phyloP scores from a whole-genome alignment of 2,329 filamentous ascomycete species.

The Scedosporium minutisporum region DNA sequence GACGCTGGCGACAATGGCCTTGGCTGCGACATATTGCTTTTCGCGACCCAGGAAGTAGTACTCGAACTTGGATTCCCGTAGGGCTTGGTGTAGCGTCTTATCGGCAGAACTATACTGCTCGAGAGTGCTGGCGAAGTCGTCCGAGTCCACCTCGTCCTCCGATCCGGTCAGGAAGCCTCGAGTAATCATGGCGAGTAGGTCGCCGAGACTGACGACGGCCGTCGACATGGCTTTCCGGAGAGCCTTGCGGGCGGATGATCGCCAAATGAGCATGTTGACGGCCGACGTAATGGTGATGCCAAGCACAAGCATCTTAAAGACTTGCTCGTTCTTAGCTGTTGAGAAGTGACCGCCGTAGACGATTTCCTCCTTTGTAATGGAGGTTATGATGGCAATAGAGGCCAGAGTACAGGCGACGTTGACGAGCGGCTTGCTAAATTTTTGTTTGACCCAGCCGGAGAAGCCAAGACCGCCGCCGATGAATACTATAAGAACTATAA shows the following conservation, averaged over 20 bases:
- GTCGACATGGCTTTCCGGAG: conserved; percentile 58
- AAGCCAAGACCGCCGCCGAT: conserved; percentile 80
- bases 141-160: conserved; percentile 64
- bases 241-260: conserved; percentile 63
- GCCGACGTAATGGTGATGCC: conserved; percentile 62
- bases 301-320: conserved; percentile 75
- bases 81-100: conserved; percentile 55
- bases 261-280: conserved; percentile 70
- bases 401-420: conserved; percentile 79
- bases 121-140: conserved; percentile 53
- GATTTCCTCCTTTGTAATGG: conserved; percentile 83
- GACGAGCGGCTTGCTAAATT: conserved; percentile 66
- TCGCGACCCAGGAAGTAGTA: conserved; percentile 77
- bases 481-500: conserved; percentile 71
- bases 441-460: conserved; percentile 80
- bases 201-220: conserved; percentile 64
- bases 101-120: conserved; percentile 58
- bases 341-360: conserved; percentile 77
- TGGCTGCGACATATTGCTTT: conserved; percentile 67
- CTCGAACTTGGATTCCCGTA: conserved; percentile 81
- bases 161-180: conserved; percentile 74
- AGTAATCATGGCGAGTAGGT: conserved; percentile 74
- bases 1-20: conserved; percentile 71
- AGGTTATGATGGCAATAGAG: conserved; percentile 79
- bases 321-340: conserved; percentile 69